These are phyloP conservation scores for Xylaria grammica DNA, from an alignment of 495 filamentous ascomycete genomes.

Conservation along the genomic window DNA sequence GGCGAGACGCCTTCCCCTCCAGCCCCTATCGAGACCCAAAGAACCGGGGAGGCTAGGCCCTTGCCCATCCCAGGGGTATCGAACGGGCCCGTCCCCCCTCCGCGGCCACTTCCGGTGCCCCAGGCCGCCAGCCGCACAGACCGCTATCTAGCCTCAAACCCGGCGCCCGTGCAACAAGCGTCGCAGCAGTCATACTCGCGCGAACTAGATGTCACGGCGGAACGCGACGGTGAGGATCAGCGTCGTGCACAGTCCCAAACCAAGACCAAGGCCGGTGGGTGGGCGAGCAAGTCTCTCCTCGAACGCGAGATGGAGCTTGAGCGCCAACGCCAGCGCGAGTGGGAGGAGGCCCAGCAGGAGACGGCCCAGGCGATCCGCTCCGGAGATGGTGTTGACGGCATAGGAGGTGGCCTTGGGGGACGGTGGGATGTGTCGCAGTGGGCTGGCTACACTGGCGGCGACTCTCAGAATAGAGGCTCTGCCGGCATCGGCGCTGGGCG, in stretches of 20 bases:
- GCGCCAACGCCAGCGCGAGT: conserved; percentile 88
- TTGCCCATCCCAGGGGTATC: conserved; percentile 33
- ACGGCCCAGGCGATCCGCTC: conserved; percentile 60
- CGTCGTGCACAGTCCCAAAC: conserved; percentile 66
- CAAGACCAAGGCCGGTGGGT: conserved; percentile 75
- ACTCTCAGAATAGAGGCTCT: conserved; percentile 76
- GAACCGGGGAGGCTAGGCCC: conserved; percentile 44
- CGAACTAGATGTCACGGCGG: conserved; percentile 61
- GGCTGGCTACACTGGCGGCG: conserved; percentile 79
- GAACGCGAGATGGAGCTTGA: conserved; percentile 97
- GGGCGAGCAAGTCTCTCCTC: conserved; percentile 80
- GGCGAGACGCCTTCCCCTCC: conserved; percentile 37
- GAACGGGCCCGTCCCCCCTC: conserved; percentile 27
- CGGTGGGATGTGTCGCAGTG: conserved; percentile 91
- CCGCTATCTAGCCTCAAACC: conserved; percentile 48
- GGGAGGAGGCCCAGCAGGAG: conserved; percentile 89
- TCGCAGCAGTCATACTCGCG: conserved; percentile 59
- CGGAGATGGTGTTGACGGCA: conserved; percentile 56
- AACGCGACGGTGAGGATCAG: conserved; percentile 72
- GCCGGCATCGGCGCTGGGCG: conserved; percentile 74
- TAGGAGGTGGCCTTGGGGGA: conserved; percentile 61
- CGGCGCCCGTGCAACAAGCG: conserved; percentile 39
- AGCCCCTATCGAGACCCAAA: conserved; percentile 39
- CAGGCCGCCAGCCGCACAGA: conserved; percentile 49
- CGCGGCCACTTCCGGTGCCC: conserved; percentile 39